These are phyloP conservation scores for Pyropia yezoensis DNA, from an alignment of 23 red algal genomes.

Conservation along the genomic window DNA sequence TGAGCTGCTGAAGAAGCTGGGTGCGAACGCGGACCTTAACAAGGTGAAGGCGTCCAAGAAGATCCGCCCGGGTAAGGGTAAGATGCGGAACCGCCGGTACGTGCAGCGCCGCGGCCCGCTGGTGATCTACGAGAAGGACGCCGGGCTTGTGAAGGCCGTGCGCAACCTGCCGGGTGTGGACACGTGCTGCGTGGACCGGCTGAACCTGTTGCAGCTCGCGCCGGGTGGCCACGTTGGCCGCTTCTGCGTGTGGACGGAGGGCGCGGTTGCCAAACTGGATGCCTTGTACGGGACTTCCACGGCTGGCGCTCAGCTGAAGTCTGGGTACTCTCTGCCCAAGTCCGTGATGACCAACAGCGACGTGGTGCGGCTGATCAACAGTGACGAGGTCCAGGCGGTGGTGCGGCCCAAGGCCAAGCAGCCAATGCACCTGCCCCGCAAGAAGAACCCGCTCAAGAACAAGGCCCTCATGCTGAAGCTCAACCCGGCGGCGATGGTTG, in stretches of 20 bases:
- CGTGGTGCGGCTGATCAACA: conserved; percentile 91
- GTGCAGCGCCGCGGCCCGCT: conserved; percentile 81
- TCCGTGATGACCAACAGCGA: conserved; percentile 77
- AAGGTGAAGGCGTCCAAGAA: conserved; percentile 67
- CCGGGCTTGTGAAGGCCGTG: conserved; percentile 82
- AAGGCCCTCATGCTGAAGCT: conserved; percentile 85
- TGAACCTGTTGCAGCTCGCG: conserved; percentile 89
- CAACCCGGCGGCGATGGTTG: conserved; percentile 62
- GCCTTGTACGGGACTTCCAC: conserved; percentile 74
- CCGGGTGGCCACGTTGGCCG: conserved; percentile 94
- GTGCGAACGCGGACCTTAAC: conserved; percentile 85
- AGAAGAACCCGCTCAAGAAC: conserved; percentile 92
- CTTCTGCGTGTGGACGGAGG: conserved; percentile 93
- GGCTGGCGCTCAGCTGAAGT: conserved; percentile 41
- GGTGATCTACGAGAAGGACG: conserved; percentile 87
- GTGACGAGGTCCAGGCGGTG: conserved; percentile 90
- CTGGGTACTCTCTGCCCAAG: conserved; percentile 63
- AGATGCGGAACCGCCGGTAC: conserved; percentile 86
- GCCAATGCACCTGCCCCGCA: conserved; percentile 41
- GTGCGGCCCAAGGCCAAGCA: conserved; percentile 45
- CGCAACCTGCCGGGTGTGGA: conserved; percentile 93
- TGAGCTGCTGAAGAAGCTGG: conserved; percentile 58
- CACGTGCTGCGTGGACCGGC: conserved; percentile 52
- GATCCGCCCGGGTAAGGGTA: conserved; percentile 85
- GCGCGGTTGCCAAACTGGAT: conserved; percentile 71